phyloP scores from a whole-genome alignment of 2,329 filamentous ascomycete genomes.

The Pseudofabraea citricarpa region DNA sequence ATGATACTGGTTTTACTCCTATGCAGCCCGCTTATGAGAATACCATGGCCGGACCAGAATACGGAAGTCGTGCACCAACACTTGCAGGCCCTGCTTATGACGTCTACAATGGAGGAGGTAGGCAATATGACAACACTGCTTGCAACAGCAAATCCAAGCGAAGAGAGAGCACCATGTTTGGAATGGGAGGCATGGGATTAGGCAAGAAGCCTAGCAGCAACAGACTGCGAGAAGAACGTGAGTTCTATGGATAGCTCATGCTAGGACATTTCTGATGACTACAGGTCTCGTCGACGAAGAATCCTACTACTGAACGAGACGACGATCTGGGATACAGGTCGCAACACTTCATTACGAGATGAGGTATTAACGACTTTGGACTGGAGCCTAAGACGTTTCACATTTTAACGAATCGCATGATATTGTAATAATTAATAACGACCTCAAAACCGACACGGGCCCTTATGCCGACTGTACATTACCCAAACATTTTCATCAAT shows the following conservation, averaged over 20 bases:
- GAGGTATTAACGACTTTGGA: constrained; percentile 17
- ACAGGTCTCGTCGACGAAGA: constrained; percentile 26
- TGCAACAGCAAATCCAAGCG: constrained; percentile 39
- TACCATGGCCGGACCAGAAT: constrained; percentile 27
- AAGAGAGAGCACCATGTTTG: constrained; percentile 57
- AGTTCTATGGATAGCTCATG: constrained; percentile 9
- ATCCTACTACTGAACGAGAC: constrained; percentile 27
- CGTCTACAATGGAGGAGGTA: constrained; percentile 29
- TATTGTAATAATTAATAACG: constrained; percentile 2
- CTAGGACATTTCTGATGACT: background rate
- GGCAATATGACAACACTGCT: constrained; percentile 25
- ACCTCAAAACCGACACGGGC: background rate
- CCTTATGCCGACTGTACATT: background rate
- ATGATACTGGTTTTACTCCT: constrained; percentile 47
- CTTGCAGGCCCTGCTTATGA: constrained; percentile 32
- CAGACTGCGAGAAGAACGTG: constrained; percentile 24
- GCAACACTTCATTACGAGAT: constrained; percentile 4
- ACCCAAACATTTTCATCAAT: background rate
- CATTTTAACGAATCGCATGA: background rate
- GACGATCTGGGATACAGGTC: background rate
- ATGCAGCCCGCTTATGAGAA: constrained; percentile 43
- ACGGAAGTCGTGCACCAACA: constrained; percentile 19
- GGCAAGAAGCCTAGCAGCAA: constrained; percentile 23
- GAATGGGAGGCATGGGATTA: constrained; percentile 42
- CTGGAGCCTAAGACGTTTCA: constrained; percentile 17